A percentile compares a stretch with the other conserved stretches of the same genome.
Evolutionary conservation across 169 alveolate species (phyloP).

Genomic region (Plasmodium gaboni): DNA sequence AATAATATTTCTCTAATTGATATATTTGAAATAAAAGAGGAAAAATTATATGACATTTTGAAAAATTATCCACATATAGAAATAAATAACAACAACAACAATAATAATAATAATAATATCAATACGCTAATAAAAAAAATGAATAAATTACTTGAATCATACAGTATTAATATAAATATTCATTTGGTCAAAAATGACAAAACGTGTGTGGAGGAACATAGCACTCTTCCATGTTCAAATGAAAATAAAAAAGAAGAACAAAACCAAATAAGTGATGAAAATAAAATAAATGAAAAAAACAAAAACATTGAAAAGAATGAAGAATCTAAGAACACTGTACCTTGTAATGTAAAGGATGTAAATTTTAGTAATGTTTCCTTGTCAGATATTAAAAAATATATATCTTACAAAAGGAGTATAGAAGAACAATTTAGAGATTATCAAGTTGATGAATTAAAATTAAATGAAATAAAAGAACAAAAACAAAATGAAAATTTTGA

Average conservation of each 20-base stretch:
- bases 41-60: constrained; percentile 14
- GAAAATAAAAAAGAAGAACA: background rate
- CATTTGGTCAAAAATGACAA: background rate
- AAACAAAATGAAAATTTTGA: background rate
- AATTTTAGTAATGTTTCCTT: constrained; percentile 39
- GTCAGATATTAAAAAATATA: constrained; percentile 32
- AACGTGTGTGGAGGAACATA: background rate
- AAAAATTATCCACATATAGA: constrained; percentile 1
- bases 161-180: constrained; percentile 4
- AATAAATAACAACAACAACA: background rate
- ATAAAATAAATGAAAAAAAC: background rate
- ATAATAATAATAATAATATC: background rate
- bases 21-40: constrained; percentile 32
- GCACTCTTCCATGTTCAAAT: background rate
- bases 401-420: background rate
- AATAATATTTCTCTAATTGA: constrained; percentile 4
- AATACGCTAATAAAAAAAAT: constrained; percentile 16
- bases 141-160: constrained; percentile 32
- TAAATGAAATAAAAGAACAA: background rate
- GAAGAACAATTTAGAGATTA: background rate
- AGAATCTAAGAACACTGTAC: background rate
- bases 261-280: background rate
- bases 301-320: background rate
- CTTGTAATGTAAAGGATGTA: background rate
- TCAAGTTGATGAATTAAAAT: background rate